These are phyloP conservation scores for Nymphaea colorata DNA, from an alignment of 164 flowering plant species.

Conservation along the genomic window DNA sequence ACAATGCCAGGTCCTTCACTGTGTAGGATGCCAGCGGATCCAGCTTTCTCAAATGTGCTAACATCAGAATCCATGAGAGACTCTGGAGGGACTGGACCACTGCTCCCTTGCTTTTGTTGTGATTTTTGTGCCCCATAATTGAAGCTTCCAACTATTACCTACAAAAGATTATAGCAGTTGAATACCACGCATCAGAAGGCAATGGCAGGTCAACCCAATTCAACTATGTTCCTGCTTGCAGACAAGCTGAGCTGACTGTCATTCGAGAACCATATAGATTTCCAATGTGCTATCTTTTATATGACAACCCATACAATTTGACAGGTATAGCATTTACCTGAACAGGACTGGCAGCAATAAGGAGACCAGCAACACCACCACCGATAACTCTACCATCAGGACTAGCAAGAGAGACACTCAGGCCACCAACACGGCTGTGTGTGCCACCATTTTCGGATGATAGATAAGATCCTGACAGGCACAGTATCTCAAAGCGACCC, in stretches of 20 bases:
- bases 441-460: conserved; percentile 39
- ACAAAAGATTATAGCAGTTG: conserved; percentile 1
- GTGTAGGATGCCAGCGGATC: background rate
- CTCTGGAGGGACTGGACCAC: conserved; percentile 11
- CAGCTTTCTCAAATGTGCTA: conserved; percentile 4
- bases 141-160: conserved; percentile 62
- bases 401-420: conserved; percentile 70
- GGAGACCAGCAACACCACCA: conserved; percentile 86
- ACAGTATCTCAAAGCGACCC: conserved; percentile 86
- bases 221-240: background rate
- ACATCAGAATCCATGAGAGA: conserved; percentile 18
- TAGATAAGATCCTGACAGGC: conserved; percentile 72
- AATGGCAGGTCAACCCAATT: background rate
- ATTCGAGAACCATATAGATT: too few relatives aligned
- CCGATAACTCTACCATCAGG: conserved; percentile 92
- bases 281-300: background rate
- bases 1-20: background rate
- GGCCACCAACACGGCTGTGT: conserved; percentile 55
- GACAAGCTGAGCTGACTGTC: background rate
- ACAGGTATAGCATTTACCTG: conserved; percentile 37
- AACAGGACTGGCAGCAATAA: conserved; percentile 76
- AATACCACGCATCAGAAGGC: background rate
- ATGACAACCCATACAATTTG: background rate
- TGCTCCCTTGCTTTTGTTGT: background rate
- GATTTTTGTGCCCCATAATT: conserved; percentile 34